Evolutionary conservation across 129 eudicot species (phyloP), one percentile per base, ranked within the genome.

Genomic region (Smallanthus sonchifolius): DNA sequence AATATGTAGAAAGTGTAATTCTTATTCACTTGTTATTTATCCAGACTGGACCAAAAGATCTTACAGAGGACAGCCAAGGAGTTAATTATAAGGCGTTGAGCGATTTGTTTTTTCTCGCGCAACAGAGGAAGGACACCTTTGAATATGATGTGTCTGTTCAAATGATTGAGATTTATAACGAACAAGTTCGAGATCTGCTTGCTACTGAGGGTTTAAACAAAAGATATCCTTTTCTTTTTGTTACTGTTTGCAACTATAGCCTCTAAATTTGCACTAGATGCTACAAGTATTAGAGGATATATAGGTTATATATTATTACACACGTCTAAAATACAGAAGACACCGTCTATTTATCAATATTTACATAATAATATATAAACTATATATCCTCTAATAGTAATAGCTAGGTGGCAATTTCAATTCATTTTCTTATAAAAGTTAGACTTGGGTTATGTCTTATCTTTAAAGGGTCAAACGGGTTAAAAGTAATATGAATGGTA

Each of bases 171-270:
- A 95, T 95, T 56, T 95, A 95, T 65, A 91, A 95, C 14, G 99
- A 95, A 81, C 99, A 91, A 91, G 99, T 95, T 75, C 88, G 97
- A 42, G 99, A 95, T 75, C 99, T 95, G 75, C 94, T 95, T 14
- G 86, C 73, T 57, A 81, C 90, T 10, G 99, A 88, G 60, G 93
- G 97, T 24, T 68, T 88, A 47, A 85, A 67, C 84, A 95, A 85
- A 83, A 87, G 99, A 95, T 95, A 95, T 95, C 99, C 99, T 91
- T 75, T 49, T 51, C 54, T 39, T 28, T 5, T 62, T 19, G 15
- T 59, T 60, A 10, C 8, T 61, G 34, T 70, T 70, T 24, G 44
- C 72, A 62, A 49, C 63, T 61, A 38, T 62, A 52, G 7, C 67
- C 38, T 54, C 39, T 24, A 71, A 38, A 35, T 35, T 19, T 63